phyloP scores from a whole-genome alignment of 768 basidiomycete genomes.

The Leccinum boreale region DNA sequence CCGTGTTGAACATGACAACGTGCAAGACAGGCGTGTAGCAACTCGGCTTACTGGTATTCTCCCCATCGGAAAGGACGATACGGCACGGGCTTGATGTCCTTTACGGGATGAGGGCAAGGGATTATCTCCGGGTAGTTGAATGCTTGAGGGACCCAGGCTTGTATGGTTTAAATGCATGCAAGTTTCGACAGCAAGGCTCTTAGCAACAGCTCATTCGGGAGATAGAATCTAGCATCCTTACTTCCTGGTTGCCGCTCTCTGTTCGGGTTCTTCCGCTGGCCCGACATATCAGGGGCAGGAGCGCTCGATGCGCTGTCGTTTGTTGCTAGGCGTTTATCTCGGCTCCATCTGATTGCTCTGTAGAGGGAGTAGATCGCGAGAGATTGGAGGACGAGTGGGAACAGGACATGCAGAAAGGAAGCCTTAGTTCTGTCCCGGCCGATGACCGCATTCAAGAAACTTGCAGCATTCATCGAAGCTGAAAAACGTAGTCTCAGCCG shows the following conservation, averaged over 20 bases:
- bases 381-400: slow-evolving; percentile 14
- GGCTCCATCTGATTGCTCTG: slow-evolving; percentile 8
- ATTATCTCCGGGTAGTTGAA: slow-evolving; percentile 55
- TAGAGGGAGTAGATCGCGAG: slow-evolving; percentile 17
- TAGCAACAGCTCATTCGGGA: neutral
- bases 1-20: neutral
- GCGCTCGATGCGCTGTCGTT: neutral
- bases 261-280: slow-evolving; percentile 10
- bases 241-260: slow-evolving; percentile 27
- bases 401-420: slow-evolving; percentile 1
- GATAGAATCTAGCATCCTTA: slow-evolving; percentile 2
- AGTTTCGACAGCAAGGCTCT: neutral
- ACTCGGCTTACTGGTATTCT: slow-evolving; percentile 57
- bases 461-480: too few relatives aligned
- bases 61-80: slow-evolving; percentile 72
- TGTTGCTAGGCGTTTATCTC: neutral
- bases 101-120: slow-evolving; percentile 37
- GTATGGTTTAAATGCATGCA: neutral
- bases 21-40: neutral
- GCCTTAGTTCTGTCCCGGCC: neutral
- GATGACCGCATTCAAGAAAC: neutral
- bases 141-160: slow-evolving; percentile 53
- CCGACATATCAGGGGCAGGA: neutral
- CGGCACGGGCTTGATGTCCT: slow-evolving; percentile 53
- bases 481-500: too few relatives aligned